Conservation (phyloP, 208 protist genomes). For the Novymonas esmeraldas region DNA sequence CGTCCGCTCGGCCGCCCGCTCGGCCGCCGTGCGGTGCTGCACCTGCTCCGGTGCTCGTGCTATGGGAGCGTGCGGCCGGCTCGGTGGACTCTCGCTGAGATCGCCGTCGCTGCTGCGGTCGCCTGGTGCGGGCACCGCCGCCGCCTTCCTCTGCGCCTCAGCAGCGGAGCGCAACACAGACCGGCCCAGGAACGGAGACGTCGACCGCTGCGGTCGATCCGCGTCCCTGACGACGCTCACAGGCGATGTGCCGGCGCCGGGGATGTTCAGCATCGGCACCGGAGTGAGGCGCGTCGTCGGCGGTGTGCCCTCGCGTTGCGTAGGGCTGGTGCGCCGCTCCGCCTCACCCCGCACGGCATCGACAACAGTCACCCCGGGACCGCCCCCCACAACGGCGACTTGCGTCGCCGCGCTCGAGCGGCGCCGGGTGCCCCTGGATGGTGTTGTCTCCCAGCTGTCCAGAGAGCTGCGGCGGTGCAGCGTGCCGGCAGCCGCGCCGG, state of each 20-base stretch:
- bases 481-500: neutral
- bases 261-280: conserved; percentile 1
- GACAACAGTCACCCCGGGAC: too few species aligned
- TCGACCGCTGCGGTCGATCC: conserved; percentile 12
- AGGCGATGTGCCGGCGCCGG: neutral
- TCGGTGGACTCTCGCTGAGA: neutral
- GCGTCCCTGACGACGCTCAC: neutral
- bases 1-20: too few species aligned
- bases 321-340: neutral
- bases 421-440: neutral
- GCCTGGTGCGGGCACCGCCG: neutral
- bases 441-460: neutral
- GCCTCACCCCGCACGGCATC: neutral
- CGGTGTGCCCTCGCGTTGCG: neutral
- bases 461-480: neutral
- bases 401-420: neutral
- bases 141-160: neutral
- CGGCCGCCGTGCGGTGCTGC: too few species aligned
- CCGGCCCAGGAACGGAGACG: conserved; percentile 4
- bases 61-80: neutral
- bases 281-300: conserved; percentile 2
- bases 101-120: neutral
- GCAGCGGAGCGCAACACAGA: neutral
- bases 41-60: neutral
- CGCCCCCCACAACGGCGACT: too few species aligned